Evolutionary conservation across 75 land plant genomes (phyloP).

Genomic region (Cunninghamia lanceolata): DNA sequence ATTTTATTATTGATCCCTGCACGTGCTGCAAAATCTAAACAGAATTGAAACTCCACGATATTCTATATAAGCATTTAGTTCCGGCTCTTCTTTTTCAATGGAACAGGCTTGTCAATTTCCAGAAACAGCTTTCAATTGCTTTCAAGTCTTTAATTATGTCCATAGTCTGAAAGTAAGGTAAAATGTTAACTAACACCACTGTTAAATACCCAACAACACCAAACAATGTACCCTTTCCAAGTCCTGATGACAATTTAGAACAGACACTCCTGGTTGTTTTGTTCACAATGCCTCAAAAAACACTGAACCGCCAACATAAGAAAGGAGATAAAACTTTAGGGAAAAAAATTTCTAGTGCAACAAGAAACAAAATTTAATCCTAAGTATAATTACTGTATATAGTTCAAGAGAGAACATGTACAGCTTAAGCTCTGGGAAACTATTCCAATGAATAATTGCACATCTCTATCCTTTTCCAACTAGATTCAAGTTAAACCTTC

Average conservation of each 20-base stretch:
- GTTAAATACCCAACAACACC: neutral
- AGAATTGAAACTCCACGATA: neutral
- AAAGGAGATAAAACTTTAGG: neutral
- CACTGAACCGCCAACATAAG: neutral
- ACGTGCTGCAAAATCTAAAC: neutral
- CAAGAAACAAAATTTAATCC: neutral
- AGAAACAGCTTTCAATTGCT: neutral
- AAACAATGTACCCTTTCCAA: neutral
- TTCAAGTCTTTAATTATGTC: neutral
- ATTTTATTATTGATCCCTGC: constrained; percentile 1
- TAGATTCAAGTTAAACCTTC: neutral
- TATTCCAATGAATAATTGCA: neutral
- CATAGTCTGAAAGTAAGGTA: neutral
- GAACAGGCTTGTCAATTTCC: neutral
- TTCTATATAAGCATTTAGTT: neutral
- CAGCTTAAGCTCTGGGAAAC: neutral
- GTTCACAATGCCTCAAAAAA: neutral
- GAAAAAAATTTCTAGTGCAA: neutral
- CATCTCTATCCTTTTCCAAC: neutral
- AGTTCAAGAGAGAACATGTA: neutral
- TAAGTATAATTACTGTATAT: neutral
- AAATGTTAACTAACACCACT: neutral
- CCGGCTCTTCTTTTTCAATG: neutral
- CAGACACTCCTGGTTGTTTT: neutral
- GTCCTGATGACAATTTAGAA: neutral